phyloP scores from a whole-genome alignment of 805 yeast species.

The Aciculoconidium aculeatum region DNA sequence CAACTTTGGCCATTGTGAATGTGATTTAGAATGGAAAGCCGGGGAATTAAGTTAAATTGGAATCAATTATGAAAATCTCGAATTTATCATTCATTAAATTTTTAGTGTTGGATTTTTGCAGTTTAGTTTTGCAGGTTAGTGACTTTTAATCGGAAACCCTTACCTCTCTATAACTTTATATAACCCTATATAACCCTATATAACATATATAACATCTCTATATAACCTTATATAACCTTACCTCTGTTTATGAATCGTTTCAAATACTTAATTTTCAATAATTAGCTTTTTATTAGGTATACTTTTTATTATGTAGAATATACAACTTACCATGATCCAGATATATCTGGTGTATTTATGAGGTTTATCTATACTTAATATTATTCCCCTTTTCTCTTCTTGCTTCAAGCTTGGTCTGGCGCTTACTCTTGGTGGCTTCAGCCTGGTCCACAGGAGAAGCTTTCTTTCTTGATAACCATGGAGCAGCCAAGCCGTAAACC shows the following conservation, averaged over 20 bases:
- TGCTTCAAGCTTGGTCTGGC: slow-evolving; percentile 23
- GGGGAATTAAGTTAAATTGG: background rate
- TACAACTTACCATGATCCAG: no score
- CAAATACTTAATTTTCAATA: no score
- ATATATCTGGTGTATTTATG: no score
- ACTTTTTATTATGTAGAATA: no score
- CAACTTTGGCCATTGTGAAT: slow-evolving; percentile 6
- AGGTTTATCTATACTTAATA: slow-evolving; percentile 13
- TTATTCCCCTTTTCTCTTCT: slow-evolving; percentile 22
- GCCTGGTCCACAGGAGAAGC: slow-evolving; percentile 1
- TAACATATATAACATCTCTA: no score
- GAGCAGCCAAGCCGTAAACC: slow-evolving; percentile 31
- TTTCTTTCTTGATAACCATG: slow-evolving; percentile 9
- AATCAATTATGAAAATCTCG: background rate
- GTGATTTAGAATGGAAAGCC: background rate
- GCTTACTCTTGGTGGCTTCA: slow-evolving; percentile 16
- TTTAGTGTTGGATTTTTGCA: background rate
- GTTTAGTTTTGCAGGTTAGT: background rate
- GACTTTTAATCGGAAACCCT: background rate
- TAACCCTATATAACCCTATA: no score
- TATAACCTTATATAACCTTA: no score
- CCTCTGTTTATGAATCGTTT: no score
- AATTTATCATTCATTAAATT: no score
- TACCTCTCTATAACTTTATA: no score
- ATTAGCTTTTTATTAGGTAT: no score